A percentile compares a stretch with the other conserved stretches of the same genome.
phyloP scores from a whole-genome alignment of 2,329 filamentous ascomycete species.

The Pyrenophora teres region DNA sequence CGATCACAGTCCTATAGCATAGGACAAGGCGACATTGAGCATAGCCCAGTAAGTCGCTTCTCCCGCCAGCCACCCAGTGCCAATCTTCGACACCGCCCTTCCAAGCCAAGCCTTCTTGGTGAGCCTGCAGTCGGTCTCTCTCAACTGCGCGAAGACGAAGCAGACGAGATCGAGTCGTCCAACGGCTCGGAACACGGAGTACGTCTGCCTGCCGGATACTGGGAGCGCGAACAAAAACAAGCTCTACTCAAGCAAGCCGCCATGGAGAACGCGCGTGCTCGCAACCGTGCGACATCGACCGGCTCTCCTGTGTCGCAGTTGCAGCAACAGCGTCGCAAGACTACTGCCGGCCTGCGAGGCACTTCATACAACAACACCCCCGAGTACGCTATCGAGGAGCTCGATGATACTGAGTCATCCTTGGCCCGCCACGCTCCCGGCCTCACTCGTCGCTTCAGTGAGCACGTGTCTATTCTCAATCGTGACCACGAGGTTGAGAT shows the following conservation, averaged over 20 bases:
- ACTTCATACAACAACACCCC: conserved; percentile 62
- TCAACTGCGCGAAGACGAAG: conserved; percentile 45
- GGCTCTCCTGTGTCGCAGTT: conserved; percentile 33
- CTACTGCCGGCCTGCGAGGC: conserved; percentile 59
- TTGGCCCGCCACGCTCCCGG: conserved; percentile 47
- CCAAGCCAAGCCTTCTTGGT: conserved; percentile 75
- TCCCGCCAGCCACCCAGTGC: conserved; percentile 50
- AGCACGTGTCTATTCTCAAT: conserved; percentile 32
- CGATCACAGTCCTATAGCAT: conserved; percentile 97
- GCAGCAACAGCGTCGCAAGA: conserved; percentile 33
- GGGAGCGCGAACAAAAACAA: conserved; percentile 40
- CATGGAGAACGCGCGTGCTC: conserved; percentile 42
- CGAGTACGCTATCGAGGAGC: conserved; percentile 74
- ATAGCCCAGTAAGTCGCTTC: conserved; percentile 51
- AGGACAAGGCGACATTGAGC: conserved; percentile 73
- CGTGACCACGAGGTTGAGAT: conserved; percentile 33
- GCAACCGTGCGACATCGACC: conserved; percentile 37
- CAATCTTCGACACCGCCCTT: conserved; percentile 75
- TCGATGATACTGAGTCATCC: conserved; percentile 66
- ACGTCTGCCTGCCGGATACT: conserved; percentile 38
- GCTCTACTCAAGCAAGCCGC: conserved; percentile 45
- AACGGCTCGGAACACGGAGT: conserved; percentile 61
- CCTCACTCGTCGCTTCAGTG: conserved; percentile 45
- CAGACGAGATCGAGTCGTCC: conserved; percentile 69
- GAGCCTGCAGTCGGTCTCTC: conserved; percentile 51